phyloP scores from a whole-genome alignment of 768 basidiomycete genomes.

The Clathrus columnatus region DNA sequence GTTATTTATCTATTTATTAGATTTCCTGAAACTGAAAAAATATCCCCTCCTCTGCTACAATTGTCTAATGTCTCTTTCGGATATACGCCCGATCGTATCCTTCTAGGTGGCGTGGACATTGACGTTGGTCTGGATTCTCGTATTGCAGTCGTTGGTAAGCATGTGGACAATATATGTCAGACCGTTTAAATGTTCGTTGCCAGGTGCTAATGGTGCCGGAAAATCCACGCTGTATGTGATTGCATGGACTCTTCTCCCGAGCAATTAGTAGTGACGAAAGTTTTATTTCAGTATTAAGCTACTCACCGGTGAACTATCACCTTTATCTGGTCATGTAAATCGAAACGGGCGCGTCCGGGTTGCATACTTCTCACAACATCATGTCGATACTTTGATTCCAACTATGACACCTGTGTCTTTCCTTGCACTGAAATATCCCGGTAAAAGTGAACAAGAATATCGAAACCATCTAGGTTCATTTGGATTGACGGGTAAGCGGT shows the following conservation, averaged over 20 bases:
- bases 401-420: slow-evolving; percentile 90
- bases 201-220: slow-evolving; percentile 77
- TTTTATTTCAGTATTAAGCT: slow-evolving; percentile 70
- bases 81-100: slow-evolving; percentile 65
- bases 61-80: slow-evolving; percentile 88
- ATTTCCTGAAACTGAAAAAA: slow-evolving; percentile 95
- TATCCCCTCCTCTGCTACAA: slow-evolving; percentile 91
- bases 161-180: too few relatives aligned
- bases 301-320: slow-evolving; percentile 73
- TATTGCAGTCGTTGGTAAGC: slow-evolving; percentile 81
- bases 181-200: not conserved
- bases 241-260: not conserved
- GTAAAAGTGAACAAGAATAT: slow-evolving; percentile 94
- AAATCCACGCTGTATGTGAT: slow-evolving; percentile 81
- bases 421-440: slow-evolving; percentile 85
- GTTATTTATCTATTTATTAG: slow-evolving; percentile 27
- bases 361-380: slow-evolving; percentile 91
- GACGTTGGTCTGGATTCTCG: slow-evolving; percentile 92
- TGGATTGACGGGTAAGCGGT: slow-evolving; percentile 76
- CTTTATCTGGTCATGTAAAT: slow-evolving; percentile 69
- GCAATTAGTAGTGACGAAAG: slow-evolving; percentile 3
- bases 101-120: slow-evolving; percentile 75
- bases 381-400: slow-evolving; percentile 84
- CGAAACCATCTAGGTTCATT: slow-evolving; percentile 87
- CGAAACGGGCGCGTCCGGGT: slow-evolving; percentile 88